Evolutionary conservation across 192 early-diverging fungal genomes (phyloP), one percentile per base, ranked within the genome.

Genomic region (Cetraspora pellucida): DNA sequence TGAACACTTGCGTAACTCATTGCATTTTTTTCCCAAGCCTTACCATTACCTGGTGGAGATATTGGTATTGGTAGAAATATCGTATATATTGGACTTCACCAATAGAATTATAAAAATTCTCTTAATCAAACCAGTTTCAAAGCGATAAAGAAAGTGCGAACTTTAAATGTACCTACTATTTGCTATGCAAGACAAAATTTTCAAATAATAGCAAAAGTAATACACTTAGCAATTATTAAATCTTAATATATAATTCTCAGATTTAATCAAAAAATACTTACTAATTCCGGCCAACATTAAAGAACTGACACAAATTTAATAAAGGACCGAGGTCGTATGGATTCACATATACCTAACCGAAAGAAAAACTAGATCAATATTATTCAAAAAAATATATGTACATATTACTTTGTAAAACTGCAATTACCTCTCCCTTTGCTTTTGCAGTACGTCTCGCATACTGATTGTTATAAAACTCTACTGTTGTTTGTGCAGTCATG

Each of bases 391-490:
- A 47, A 68, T 9, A 68, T 9, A 9, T 8, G 50, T 9, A 14
- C 1, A 19, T 65, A 13, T 17, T 49, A 10, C 7, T 31, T 10
- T 19, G 13, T 3, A 45, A 4, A 31, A 31, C 28, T 64, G 0
- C 37, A 30, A 74, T 77, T 70, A 77, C 84, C 68, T 89, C 88
- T 28, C 86, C 86, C 65, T 85, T 80, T 60, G 60, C 78, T 75
- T 83, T 86, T 50, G 81, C 79, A 27, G 85, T 46, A 31, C 78
- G 78, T 77, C 79, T 87, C 54, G 86, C 87, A 28, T 87, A 87
- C 19, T 81, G 49, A 63, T 89, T 89, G 47, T 89, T 87, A 81
- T 87, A 87, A 59, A 87, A 87, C 43, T 89, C 88, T n/a, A 89
- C 80, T 17, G 88, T 89, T n/a, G 88, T 89, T 54, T 89, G 88